Base-by-base conservation (phyloP, 108 stramenopile genomes). In the Schizochytrium sp. region DNA sequence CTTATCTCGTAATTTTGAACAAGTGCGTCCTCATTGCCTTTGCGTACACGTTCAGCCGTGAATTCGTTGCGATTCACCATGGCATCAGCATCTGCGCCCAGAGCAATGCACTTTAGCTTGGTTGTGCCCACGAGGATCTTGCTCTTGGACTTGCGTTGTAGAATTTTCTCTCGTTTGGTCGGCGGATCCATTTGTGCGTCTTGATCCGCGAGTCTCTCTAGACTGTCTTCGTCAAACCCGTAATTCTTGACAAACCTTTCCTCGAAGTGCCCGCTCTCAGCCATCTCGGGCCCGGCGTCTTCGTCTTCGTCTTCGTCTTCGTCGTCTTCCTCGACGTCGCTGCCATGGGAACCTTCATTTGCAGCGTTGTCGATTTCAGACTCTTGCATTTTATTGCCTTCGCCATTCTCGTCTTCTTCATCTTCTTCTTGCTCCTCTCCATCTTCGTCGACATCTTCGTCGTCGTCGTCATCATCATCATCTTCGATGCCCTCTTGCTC, bases 401-500 rank as follows among this genome's bases (percentile, higher is more conserved):
- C 29, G 19, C 18, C 72, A 41, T 41, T 72, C 21, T 45, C 10
- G 4, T 12, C 23, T 25, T 47, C 76, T 53, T 83, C 18, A 12
- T 83, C 72, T 0, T 83, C 72, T 0, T 83, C 72, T 16, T 83
- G 43, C 18, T 83, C 10, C 18, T 83, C 72, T 6, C 45, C 72
- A 53, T 83, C 76, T 14, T 83, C 51, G n/a, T 83, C 5, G 8
- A 45, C 76, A 28, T 83, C 76, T 8, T 53, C 51, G 16, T 34
- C 5, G 28, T 83, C 76, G 19, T 83, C 76, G 0, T 83, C 76
- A 43, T 83, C 72, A 5, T 83, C 76, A 18, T 53, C 45, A 1
- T 83, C 76, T 53, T 83, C 76, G 48, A 83, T 83, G 23, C 76
- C 76, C 4, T 83, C 76, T 53, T 83, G 76, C 76, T 83, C 76